A percentile compares a stretch with the other conserved stretches of the same genome.
Conservation (phyloP, 169 alveolate species). For the Ichthyophthirius multifiliis region DNA sequence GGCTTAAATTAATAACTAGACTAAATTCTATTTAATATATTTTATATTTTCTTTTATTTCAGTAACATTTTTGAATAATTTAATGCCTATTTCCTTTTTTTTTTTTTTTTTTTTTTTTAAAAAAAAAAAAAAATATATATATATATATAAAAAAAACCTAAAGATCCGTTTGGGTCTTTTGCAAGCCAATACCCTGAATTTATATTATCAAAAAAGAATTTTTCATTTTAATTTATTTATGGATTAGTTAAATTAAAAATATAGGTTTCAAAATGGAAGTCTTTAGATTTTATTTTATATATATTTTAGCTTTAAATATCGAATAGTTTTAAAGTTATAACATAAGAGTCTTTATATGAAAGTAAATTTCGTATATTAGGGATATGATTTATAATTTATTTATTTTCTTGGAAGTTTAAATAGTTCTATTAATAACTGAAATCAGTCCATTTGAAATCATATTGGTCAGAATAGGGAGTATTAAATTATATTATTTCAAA, state of each 20-base stretch:
- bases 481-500: background rate
- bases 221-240: background rate
- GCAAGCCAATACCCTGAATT: constrained; percentile 6
- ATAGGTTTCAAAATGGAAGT: constrained; percentile 5
- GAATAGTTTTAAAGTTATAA: background rate
- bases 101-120: background rate
- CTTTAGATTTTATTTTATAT: background rate
- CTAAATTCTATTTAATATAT: background rate
- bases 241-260: background rate
- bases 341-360: background rate
- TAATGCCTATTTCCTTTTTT: background rate
- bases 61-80: background rate
- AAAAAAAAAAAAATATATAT: background rate
- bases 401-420: background rate
- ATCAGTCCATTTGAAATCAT: constrained; percentile 6
- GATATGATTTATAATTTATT: background rate
- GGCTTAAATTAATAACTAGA: background rate
- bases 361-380: background rate
- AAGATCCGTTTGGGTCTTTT: constrained; percentile 8
- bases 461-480: background rate
- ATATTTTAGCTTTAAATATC: background rate
- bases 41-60: constrained; percentile 9
- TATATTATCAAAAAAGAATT: background rate
- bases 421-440: background rate
- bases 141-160: background rate